Evolutionary conservation across 2,329 filamentous ascomycete species (phyloP), one percentile per base, ranked within the genome.

Genomic region (Tolypocladium guangdongense): DNA sequence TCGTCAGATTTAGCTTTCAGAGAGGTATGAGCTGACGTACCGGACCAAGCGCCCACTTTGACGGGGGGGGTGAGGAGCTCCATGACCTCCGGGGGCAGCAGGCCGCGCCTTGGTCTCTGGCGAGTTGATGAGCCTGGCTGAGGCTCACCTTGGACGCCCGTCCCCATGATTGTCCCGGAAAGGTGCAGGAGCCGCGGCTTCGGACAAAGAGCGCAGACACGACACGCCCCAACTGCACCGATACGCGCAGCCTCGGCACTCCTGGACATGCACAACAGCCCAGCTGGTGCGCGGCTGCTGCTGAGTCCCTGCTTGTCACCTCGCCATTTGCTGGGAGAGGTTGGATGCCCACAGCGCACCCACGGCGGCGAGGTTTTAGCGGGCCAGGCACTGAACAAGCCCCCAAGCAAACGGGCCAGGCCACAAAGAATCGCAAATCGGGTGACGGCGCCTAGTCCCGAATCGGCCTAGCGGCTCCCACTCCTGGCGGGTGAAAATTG

Each of bases 31-130:
- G 27, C 18, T 33, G 27, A 48, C 61, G 47, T 56, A 87, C 84
- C 84, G 52, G 76, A 74, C 53, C 77, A 66, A n/a, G 74, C 74
- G 32, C 84, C 84, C 53, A 84, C 73, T 60, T 82, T 78, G 49
- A 86, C 63, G 24, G 82, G 76, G 22, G 77, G 75, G 10, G 67
- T 63, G 20, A 81, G 58, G 10, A 80, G 68, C 1, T 76, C 71
- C 7, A 69, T 58, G 7, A 78, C 56, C 50, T 74, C 72, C 6
- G 71, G 71, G 16, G 76, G 69, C 24, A 77, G 60, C 11, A 75
- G 51, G 5, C 71, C 70, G 38, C 68, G 62, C 16, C 60, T 62
- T 47, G 62, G 63, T n/a, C 55, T 61, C 50, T 57, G 62, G 48
- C 54, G 61, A 18, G 59, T 46, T 27, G 51, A 35, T 14, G 45